These are phyloP conservation scores for Aspergillus felis DNA, from an alignment of 2,329 filamentous ascomycete species.

Conservation along the genomic window DNA sequence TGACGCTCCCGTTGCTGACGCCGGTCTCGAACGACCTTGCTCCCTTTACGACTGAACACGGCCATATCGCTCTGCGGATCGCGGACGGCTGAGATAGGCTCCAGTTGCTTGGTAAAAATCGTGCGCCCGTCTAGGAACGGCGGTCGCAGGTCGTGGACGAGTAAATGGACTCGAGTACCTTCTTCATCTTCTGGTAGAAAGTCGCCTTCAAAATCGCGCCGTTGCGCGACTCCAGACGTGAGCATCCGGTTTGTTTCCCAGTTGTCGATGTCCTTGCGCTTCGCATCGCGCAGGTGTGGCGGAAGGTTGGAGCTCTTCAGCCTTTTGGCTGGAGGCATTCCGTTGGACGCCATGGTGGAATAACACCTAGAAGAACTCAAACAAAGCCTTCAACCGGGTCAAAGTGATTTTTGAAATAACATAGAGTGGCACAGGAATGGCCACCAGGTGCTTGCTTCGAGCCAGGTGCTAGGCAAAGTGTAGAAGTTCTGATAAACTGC, in stretches of 20 bases:
- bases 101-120: conserved; percentile 94
- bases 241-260: conserved; percentile 99
- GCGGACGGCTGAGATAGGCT: conserved; percentile 86
- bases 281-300: conserved; percentile 43
- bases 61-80: conserved; percentile 98
- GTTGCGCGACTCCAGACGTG: conserved; percentile 89
- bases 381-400: not conserved
- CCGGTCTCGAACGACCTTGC: conserved; percentile 84
- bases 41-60: conserved; percentile 93
- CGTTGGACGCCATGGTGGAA: conserved; percentile 31
- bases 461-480: not conserved
- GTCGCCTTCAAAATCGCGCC: conserved; percentile 73
- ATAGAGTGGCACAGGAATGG: not conserved
- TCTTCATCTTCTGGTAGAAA: conserved; percentile 86
- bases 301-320: conserved; percentile 36
- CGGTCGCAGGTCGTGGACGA: conserved; percentile 89
- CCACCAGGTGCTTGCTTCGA: conserved; percentile 1
- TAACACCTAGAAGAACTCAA: not conserved
- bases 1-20: conserved; percentile 89
- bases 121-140: conserved; percentile 93
- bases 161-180: conserved; percentile 77
- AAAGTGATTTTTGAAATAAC: not conserved
- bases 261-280: conserved; percentile 90
- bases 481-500: not conserved
- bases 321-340: conserved; percentile 37